Conservation (phyloP, 345 rosid species). For the Moricandia moricandioides region DNA sequence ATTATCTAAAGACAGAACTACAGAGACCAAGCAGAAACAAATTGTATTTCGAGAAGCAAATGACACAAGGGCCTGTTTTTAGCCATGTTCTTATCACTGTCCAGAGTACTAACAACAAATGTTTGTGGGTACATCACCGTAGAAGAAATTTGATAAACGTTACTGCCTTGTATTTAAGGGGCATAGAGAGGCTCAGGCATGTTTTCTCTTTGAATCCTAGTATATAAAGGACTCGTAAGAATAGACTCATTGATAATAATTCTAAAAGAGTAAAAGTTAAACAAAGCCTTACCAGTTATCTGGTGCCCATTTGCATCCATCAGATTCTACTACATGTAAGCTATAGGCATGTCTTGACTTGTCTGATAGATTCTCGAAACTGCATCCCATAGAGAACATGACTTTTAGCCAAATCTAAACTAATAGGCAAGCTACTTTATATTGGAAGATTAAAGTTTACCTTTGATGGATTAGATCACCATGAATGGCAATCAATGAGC, state of each 20-base stretch:
- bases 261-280: background rate
- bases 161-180: conserved; percentile 40
- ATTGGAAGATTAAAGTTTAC: conserved; percentile 37
- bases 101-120: background rate
- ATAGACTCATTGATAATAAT: background rate
- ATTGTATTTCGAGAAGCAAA: conserved; percentile 15
- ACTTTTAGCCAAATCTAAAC: background rate
- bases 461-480: conserved; percentile 93
- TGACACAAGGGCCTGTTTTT: background rate
- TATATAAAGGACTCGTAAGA: conserved; percentile 21
- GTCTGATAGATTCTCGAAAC: conserved; percentile 77
- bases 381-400: conserved; percentile 28
- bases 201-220: conserved; percentile 73
- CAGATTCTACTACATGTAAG: conserved; percentile 87
- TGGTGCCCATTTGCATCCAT: conserved; percentile 82
- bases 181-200: conserved; percentile 74
- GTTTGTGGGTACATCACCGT: background rate
- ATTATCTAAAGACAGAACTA: conserved; percentile 5
- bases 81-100: conserved; percentile 18
- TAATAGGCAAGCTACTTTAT: background rate
- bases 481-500: conserved; percentile 82
- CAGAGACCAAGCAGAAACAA: conserved; percentile 11
- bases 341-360: conserved; percentile 95
- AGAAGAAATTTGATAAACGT: background rate
- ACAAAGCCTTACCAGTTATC: conserved; percentile 62